Conservation (phyloP, 148 eudicot genomes). For the Chenopodium formosanum region DNA sequence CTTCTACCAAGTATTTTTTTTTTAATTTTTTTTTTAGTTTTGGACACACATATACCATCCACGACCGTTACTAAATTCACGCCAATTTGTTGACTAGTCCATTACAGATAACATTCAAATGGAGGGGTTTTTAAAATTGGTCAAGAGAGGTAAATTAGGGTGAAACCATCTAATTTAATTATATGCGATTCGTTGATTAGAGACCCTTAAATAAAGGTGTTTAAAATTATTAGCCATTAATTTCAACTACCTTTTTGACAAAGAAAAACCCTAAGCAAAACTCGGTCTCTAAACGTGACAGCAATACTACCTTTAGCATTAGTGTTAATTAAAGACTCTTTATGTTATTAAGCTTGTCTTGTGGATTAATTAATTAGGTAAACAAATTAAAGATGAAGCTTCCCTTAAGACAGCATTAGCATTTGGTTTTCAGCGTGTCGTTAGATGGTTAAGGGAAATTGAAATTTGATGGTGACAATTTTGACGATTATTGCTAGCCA, state of each 20-base stretch:
- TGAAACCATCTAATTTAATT: too few relatives aligned
- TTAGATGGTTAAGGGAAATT: constrained; percentile 8
- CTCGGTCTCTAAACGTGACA: constrained; percentile 23
- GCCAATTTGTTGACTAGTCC: too few relatives aligned
- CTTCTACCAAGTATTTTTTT: too few relatives aligned
- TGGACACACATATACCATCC: too few relatives aligned
- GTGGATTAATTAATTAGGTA: not conserved
- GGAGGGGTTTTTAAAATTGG: too few relatives aligned
- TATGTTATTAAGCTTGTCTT: too few relatives aligned
- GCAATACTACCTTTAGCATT: not conserved
- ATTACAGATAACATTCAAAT: too few relatives aligned
- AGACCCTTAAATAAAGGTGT: constrained; percentile 19
- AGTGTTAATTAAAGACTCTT: too few relatives aligned
- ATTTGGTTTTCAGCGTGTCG: constrained; percentile 27
- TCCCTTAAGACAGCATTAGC: constrained; percentile 28
- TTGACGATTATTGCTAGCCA: not conserved
- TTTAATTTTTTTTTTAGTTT: too few relatives aligned
- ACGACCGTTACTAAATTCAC: too few relatives aligned
- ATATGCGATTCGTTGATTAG: not conserved
- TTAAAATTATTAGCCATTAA: constrained; percentile 16
- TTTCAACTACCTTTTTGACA: constrained; percentile 26
- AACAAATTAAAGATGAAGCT: constrained; percentile 20
- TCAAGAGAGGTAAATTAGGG: too few relatives aligned
- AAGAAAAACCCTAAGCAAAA: constrained; percentile 6
- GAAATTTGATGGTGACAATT: constrained; percentile 7